A percentile compares a stretch with the other conserved stretches of the same genome.
These are phyloP conservation scores for Oryza glumipatula DNA, from an alignment of 176 grass and related monocot species.

Conservation along the genomic window DNA sequence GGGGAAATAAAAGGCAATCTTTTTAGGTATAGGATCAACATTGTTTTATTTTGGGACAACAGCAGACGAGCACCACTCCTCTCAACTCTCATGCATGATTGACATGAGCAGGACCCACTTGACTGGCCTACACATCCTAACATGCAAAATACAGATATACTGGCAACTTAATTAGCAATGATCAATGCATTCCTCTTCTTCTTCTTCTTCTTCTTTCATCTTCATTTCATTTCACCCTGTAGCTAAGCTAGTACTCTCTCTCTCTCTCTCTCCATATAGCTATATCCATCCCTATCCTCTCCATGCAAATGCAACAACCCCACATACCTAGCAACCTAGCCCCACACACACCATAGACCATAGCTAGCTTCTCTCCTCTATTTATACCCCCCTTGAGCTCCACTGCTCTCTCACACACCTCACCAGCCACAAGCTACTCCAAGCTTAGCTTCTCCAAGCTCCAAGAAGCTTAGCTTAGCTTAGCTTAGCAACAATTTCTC, in stretches of 20 bases:
- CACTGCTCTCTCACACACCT: neutral
- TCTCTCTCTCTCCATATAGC: too few species aligned
- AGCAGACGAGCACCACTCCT: neutral
- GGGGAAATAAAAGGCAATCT: too few species aligned
- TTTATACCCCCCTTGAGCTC: slow-evolving; percentile 42
- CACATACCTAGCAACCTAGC: neutral
- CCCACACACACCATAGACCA: neutral
- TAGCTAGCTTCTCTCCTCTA: slow-evolving; percentile 14
- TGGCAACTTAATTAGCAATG: neutral
- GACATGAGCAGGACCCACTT: neutral
- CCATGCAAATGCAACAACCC: slow-evolving; percentile 34
- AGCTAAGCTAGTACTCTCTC: too few species aligned
- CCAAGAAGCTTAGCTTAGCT: neutral
- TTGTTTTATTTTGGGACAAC: neutral
- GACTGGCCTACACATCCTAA: neutral
- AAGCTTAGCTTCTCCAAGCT: neutral
- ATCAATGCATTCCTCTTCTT: neutral
- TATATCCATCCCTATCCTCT: slow-evolving; percentile 27
- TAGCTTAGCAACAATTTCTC: neutral
- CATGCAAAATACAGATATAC: neutral
- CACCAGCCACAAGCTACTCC: slow-evolving; percentile 13
- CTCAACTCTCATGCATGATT: neutral
- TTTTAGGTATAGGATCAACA: too few species aligned
- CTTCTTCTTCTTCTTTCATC: neutral
- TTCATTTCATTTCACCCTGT: neutral